Evolutionary conservation across 2,329 filamentous ascomycete species (phyloP).

Genomic region (Penicillium olsonii): DNA sequence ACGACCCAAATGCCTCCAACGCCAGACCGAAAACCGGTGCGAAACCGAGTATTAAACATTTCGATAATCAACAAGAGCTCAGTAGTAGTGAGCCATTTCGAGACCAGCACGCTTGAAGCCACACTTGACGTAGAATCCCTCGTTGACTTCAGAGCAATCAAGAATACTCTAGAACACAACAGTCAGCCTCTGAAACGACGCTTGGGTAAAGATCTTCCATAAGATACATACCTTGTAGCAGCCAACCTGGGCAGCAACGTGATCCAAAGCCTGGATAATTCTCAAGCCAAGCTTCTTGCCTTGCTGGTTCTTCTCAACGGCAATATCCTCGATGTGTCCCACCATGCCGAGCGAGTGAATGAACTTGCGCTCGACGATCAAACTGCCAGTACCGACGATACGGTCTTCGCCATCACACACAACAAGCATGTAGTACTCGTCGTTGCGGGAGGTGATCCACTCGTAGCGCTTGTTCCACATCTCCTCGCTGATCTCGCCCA

Average conservation of each 20-base stretch:
- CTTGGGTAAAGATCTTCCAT: too few species aligned
- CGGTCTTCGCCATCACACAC: slow-evolving; percentile 70
- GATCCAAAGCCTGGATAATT: slow-evolving; percentile 91
- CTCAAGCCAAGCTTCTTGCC: slow-evolving; percentile 93
- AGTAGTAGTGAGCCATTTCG: slow-evolving; percentile 96
- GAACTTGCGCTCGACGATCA: slow-evolving; percentile 87
- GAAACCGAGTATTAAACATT: slow-evolving; percentile 9
- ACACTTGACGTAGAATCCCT: slow-evolving; percentile 98
- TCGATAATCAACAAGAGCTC: slow-evolving; percentile 11
- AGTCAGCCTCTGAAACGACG: slow-evolving; percentile 17
- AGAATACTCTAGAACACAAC: slow-evolving; percentile 72
- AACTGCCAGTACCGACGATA: slow-evolving; percentile 85
- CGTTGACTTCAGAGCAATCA: slow-evolving; percentile 93
- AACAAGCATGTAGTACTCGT: slow-evolving; percentile 83
- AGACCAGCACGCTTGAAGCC: slow-evolving; percentile 88
- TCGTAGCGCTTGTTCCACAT: slow-evolving; percentile 79
- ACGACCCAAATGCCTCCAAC: slow-evolving; percentile 17
- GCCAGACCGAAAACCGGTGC: slow-evolving; percentile 11
- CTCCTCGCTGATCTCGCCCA: slow-evolving; percentile 78
- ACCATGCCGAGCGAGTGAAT: slow-evolving; percentile 58
- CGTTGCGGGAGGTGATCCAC: slow-evolving; percentile 72
- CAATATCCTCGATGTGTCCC: slow-evolving; percentile 97
- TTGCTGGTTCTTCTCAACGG: slow-evolving; percentile 91
- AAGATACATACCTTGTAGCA: slow-evolving; percentile 79
- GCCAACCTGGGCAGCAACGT: slow-evolving; percentile 80